Evolutionary conservation across 257 asterid species (phyloP), one percentile per base, ranked within the genome.

Genomic region (Penstemon davidsonii): DNA sequence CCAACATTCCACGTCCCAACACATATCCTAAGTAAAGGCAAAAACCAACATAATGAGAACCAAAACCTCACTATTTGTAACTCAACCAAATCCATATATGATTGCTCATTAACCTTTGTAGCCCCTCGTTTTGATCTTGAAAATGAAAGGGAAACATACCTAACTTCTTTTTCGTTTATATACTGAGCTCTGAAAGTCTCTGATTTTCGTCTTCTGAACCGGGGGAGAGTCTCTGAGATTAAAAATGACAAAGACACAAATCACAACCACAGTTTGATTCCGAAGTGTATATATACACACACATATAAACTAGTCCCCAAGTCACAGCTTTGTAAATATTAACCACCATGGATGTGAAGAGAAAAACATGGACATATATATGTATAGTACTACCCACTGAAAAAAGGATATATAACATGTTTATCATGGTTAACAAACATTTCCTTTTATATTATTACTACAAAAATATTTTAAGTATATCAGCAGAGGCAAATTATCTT

Each of bases 131-230:
- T 6, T 73, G 65, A 57, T 70, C 68, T 47, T 69, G 69, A 65
- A 13, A 72, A 53, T 67, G 55, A 19, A 6, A 54, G 4, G 51
- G 1, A 66, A 66, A 25, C 78, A 15, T 79, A 90, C 99, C 86
- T 87, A 73, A 94, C 84, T 70, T 94, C 97, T 78, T 94, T 94
- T 42, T 79, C 58, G 76, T 83, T 74, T 61, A 94, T 94, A 52
- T 91, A 94, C 57, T 94, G 99, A 67, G 92, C 86, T 82, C 99
- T 82, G 67, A 82, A 86, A 44, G 97, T 91, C 85, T 94, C 99
- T 51, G 99, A 94, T 52, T 84, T 94, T 62, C 98, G 90, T 76
- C 99, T 81, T 76, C 99, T 84, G 67, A 70, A 38, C 80, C 69
- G 79, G 63, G 89, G 91, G 76, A 84, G 81, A 76, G 71, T 73